Evolutionary conservation across 805 yeast species (phyloP).

Genomic region (Candida caryicola): DNA sequence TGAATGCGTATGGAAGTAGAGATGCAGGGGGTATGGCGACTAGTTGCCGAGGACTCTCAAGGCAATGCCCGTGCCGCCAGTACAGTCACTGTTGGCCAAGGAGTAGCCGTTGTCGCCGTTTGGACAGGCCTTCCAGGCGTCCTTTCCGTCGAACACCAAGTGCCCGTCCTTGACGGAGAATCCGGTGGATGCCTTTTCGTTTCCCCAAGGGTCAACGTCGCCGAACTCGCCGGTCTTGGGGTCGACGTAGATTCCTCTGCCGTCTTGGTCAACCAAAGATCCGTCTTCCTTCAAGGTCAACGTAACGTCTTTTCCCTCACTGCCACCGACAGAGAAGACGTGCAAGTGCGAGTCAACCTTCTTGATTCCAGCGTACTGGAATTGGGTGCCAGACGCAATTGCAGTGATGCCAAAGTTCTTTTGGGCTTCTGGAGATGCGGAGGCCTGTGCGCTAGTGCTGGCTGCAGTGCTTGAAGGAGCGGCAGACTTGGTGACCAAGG

Average conservation of each 20-base stretch:
- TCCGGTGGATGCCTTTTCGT: conserved; percentile 33
- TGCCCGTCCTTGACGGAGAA: conserved; percentile 38
- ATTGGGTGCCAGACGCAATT: conserved; percentile 23
- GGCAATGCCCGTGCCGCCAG: conserved; percentile 27
- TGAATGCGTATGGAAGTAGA: too few species aligned
- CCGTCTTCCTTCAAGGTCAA: conserved; percentile 25
- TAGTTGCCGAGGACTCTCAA: conserved; percentile 19
- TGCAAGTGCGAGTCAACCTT: conserved; percentile 30
- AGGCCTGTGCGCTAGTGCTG: too few species aligned
- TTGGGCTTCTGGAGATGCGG: too few species aligned
- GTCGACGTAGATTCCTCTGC: conserved; percentile 27
- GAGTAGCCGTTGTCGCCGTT: conserved; percentile 22
- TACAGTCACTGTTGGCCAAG: conserved; percentile 25
- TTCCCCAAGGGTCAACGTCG: conserved; percentile 30
- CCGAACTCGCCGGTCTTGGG: conserved; percentile 32
- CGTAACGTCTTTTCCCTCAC: conserved; percentile 23
- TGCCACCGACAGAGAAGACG: conserved; percentile 34
- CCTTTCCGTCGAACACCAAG: conserved; percentile 32
- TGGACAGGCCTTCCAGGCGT: conserved; percentile 40
- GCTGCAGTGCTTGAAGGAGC: conserved; percentile 6
- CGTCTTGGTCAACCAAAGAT: conserved; percentile 30
- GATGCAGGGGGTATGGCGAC: too few species aligned
- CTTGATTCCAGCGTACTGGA: conserved; percentile 25
- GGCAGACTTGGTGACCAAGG: conserved; percentile 4
- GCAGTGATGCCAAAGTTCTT: conserved; percentile 20